Base-by-base conservation (phyloP, 176 grass and related monocot species). In the Guadua angustifolia region DNA sequence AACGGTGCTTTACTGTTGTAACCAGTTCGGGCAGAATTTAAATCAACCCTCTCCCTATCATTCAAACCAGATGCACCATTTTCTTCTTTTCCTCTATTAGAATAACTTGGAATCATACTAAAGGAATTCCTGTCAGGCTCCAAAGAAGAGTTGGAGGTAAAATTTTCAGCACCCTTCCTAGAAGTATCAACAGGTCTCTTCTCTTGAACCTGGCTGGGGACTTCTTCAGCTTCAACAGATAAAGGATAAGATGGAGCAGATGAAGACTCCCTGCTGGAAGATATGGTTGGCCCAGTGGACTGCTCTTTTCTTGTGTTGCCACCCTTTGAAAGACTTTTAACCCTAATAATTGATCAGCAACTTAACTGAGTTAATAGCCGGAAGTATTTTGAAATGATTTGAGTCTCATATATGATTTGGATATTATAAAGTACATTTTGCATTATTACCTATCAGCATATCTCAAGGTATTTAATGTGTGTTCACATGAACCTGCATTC, bases 261-360 rank as follows among this genome's bases (percentile, higher is more conserved):
- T 5, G 72, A 77, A 66, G 83, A 78, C 50, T 99, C 96, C 86
- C 89, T 94, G 78, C 33, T 81, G 59, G 79, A 79, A 90, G 88
- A 70, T 60, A 82, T 82, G 53, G 82, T 77, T 78, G 84, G 75
- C 65, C 40, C 89, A 72, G 64, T 43, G 46, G 75, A 57, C 47
- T 90, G 94, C 17, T 99, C 96, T 83, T 95, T 99, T 82, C 84
- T 98, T 64, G 93, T 64, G 86, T 92, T 99, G 36, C 89, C 84
- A 36, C 93, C 84, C 78, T 94, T 99, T 51, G 96, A 99, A 57
- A 99, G 96, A 92, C 96, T 99, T 92, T 99, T 99, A 57, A 99
- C 96, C 91, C 96, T 99, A 74, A 85, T 81, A 72, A 64, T 74
- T 72, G 45, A 78, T 89, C 56, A 89, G 67, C 9, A 86, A 78